Evolutionary conservation across 2,329 filamentous ascomycete genomes (phyloP), one percentile per base, ranked within the genome.

Genomic region (Bipolaris sorokiniana): DNA sequence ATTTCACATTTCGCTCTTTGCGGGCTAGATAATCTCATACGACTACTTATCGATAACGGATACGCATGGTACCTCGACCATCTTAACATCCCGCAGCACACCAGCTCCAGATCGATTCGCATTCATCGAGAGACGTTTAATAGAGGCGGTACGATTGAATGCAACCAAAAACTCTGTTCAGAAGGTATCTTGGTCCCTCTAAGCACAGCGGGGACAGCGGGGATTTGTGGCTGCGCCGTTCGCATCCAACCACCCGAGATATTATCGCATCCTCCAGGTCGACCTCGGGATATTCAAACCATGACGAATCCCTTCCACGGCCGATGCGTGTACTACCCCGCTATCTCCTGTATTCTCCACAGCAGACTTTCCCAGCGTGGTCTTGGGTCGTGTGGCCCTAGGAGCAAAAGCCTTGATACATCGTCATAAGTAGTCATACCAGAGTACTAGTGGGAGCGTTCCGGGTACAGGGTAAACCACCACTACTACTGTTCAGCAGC

Each of bases 161-260:
- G n/a, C 3, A 16, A 6, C 4, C 1, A 5, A 1, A n/a, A 2
- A 23, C 3, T 9, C 22, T 38, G 18, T 26, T 15, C 4, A 38
- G 18, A 23, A 15, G 7, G 1, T 2, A 38, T 48, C 9, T 36
- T 10, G 15, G 33, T 13, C 15, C 22, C 9, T 13, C 9, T n/a
- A 7, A 36, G 22, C n/a, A 15, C 91, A 95, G 74, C 76, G 95
- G 20, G 13, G 22, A 15, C 91, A 95, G 74, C 76, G 95, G 20
- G 13, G 22, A 11, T 37, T 37, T 36, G 20, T 22, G 15, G n/a
- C 37, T 34, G 7, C 34, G 26, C 18, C 20, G 26, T 15, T n/a
- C 16, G 34, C 90, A 90, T 0, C 90, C 90, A 0, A 85, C 89
- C 77, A 57, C 59, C 69, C 68, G 68, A 63, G 10, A 63, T 64